Conservation (phyloP, 2,329 filamentous ascomycete genomes). For the Exophiala aquamarina region DNA sequence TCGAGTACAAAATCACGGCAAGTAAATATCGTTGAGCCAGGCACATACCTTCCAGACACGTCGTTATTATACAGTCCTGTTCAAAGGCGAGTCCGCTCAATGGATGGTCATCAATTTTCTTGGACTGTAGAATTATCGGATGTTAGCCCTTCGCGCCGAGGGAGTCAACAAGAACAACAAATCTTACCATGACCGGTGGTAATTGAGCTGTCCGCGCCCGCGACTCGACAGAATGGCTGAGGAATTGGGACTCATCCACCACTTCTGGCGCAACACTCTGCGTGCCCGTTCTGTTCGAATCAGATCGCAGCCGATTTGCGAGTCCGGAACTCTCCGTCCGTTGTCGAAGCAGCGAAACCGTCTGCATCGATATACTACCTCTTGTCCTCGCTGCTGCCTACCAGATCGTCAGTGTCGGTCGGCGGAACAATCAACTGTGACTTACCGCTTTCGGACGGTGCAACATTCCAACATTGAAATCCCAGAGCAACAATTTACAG, state of each 20-base stretch:
- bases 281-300: constrained; percentile 57
- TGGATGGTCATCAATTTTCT: constrained; percentile 81
- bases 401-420: neutral
- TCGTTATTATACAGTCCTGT: constrained; percentile 87
- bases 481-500: constrained; percentile 86
- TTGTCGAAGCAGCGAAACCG: constrained; percentile 50
- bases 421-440: constrained; percentile 27
- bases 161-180: too few relatives aligned
- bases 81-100: constrained; percentile 91
- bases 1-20: constrained; percentile 19
- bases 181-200: constrained; percentile 80
- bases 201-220: constrained; percentile 79
- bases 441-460: constrained; percentile 82
- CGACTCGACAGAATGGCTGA: constrained; percentile 82
- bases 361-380: constrained; percentile 50
- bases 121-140: too few relatives aligned
- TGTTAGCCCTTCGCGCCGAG: too few relatives aligned
- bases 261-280: constrained; percentile 32
- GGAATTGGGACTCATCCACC: constrained; percentile 57
- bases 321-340: constrained; percentile 63
- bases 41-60: constrained; percentile 82
- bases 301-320: constrained; percentile 63
- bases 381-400: constrained; percentile 35
- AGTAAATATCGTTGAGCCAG: too few relatives aligned
- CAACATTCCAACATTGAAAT: constrained; percentile 96